Evolutionary conservation across 306 rosid species (phyloP).

Genomic region (Senna tora): DNA sequence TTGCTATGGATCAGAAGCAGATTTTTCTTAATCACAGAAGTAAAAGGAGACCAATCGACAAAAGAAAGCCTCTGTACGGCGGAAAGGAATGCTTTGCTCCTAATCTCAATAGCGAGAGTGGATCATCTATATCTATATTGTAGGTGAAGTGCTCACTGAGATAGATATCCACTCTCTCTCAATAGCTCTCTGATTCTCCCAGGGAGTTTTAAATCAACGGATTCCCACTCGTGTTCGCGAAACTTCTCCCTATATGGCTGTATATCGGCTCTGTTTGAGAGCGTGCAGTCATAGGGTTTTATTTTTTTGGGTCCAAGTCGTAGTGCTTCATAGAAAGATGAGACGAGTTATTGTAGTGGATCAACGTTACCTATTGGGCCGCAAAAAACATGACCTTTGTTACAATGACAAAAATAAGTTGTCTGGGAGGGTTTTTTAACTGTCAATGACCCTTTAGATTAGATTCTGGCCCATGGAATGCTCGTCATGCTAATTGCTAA

Average conservation of each 20-base stretch:
- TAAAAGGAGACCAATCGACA: no score
- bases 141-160: no score
- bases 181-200: not conserved
- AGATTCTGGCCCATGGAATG: not conserved
- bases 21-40: no score
- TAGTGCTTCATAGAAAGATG: not conserved
- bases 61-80: not conserved
- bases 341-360: not conserved
- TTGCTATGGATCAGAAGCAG: not conserved
- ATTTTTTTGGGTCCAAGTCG: no score
- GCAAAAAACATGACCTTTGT: not conserved
- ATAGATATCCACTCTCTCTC: no score
- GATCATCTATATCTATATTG: no score
- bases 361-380: not conserved
- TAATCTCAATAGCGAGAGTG: no score
- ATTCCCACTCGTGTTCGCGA: slow-evolving; percentile 27
- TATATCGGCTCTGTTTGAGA: not conserved
- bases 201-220: not conserved
- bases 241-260: slow-evolving; percentile 33
- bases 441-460: not conserved
- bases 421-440: not conserved
- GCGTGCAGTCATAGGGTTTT: not conserved
- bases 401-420: no score
- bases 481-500: no score
- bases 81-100: not conserved